Percentiles rank a stretch among this genome's conserved stretches.
phyloP scores from a whole-genome alignment of 768 basidiomycete species.

The Boletus rex-veris region DNA sequence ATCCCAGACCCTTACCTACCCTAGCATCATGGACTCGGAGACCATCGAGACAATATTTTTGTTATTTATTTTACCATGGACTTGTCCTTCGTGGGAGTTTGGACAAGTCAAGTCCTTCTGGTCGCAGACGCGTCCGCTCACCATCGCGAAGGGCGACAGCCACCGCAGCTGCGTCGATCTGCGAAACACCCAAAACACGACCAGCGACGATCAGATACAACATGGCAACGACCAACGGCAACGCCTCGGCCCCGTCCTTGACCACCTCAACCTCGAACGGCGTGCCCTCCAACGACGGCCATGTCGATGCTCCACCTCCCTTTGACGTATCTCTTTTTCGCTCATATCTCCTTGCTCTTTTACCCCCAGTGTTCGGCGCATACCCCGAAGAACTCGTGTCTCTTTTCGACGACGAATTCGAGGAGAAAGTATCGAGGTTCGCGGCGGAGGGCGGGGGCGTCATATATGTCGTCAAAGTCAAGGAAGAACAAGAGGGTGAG shows the following conservation, averaged over 20 bases:
- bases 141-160: slow-evolving; percentile 23
- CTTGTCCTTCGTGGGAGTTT: slow-evolving; percentile 22
- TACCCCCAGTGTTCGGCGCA: slow-evolving; percentile 84
- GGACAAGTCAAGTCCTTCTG: neutral
- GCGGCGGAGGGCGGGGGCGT: slow-evolving; percentile 72
- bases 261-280: slow-evolving; percentile 31
- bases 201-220: slow-evolving; percentile 10
- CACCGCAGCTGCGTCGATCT: slow-evolving; percentile 8
- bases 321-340: slow-evolving; percentile 74
- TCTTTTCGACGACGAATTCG: slow-evolving; percentile 70
- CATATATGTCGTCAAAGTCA: slow-evolving; percentile 78
- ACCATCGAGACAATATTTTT: neutral
- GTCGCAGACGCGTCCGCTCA: slow-evolving; percentile 24
- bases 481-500: slow-evolving; percentile 71
- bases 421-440: slow-evolving; percentile 73
- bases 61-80: slow-evolving; percentile 5
- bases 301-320: slow-evolving; percentile 37
- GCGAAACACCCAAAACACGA: slow-evolving; percentile 5
- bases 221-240: slow-evolving; percentile 25
- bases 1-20: neutral
- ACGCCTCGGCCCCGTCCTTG: slow-evolving; percentile 25
- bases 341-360: slow-evolving; percentile 63
- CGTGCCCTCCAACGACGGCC: slow-evolving; percentile 23
- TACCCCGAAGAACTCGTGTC: slow-evolving; percentile 58
- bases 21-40: too few species aligned